Conservation (phyloP, 176 grass and related monocot genomes). For the Oryza glaberrima region DNA sequence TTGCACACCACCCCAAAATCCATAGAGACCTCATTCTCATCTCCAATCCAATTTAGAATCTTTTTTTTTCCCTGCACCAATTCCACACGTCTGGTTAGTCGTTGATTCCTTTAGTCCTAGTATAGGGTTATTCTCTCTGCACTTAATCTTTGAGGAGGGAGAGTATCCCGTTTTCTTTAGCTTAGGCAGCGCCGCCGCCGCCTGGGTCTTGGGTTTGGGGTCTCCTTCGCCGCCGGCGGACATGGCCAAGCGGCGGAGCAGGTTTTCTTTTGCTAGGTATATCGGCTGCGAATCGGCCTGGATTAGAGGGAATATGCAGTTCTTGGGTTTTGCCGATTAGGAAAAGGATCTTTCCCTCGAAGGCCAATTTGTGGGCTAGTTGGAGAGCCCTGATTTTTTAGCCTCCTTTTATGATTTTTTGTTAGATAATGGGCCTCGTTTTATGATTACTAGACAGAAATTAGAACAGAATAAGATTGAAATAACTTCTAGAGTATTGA, state of each 20-base stretch:
- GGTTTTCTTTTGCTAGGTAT: slow-evolving; percentile 44
- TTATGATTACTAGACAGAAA: neutral
- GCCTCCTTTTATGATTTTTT: neutral
- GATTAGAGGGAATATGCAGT: neutral
- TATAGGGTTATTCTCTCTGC: neutral
- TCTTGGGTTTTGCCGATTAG: neutral
- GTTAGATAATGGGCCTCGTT: neutral
- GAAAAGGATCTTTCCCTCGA: neutral
- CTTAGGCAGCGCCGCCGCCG: neutral
- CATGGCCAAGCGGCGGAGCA: slow-evolving; percentile 50
- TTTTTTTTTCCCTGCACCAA: neutral
- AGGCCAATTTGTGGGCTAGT: neutral
- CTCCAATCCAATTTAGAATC: slow-evolving; percentile 1
- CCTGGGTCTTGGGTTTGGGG: neutral
- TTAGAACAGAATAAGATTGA: neutral
- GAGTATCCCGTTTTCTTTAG: neutral
- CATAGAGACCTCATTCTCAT: slow-evolving; percentile 19
- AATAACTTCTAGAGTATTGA: neutral
- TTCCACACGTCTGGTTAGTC: slow-evolving; percentile 29
- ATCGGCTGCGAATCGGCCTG: neutral
- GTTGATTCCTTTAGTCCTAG: neutral
- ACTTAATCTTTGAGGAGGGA: neutral
- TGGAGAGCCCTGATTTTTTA: neutral
- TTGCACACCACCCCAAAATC: neutral
- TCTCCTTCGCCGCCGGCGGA: neutral